Percentiles rank a stretch among this genome's conserved stretches.
phyloP scores from a whole-genome alignment of 2,329 filamentous ascomycete genomes.

The Pezicula carpinea region DNA sequence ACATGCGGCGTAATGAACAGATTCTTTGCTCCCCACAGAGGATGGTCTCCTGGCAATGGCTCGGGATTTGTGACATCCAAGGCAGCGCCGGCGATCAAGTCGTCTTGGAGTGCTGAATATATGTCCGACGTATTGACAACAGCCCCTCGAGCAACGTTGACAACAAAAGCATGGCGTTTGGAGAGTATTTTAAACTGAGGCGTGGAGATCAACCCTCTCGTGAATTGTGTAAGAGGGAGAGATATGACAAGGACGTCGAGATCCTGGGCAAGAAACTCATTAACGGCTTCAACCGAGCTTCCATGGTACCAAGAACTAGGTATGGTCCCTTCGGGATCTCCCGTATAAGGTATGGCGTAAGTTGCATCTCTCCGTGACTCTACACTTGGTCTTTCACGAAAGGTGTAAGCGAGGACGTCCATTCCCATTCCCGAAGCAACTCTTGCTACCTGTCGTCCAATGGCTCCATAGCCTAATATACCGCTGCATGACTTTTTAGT shows the following conservation, averaged over 20 bases:
- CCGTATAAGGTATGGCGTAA: conserved; percentile 65
- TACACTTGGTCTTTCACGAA: conserved; percentile 61
- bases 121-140: conserved; percentile 55
- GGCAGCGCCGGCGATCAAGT: conserved; percentile 55
- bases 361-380: conserved; percentile 59
- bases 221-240: conserved; percentile 45
- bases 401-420: conserved; percentile 71
- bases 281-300: conserved; percentile 36
- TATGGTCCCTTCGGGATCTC: conserved; percentile 44
- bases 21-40: conserved; percentile 66
- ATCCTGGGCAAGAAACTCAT: conserved; percentile 45
- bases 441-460: conserved; percentile 48
- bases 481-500: background rate
- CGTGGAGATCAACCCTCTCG: conserved; percentile 43
- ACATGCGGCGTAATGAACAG: conserved; percentile 59
- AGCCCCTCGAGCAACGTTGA: conserved; percentile 54
- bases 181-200: conserved; percentile 44
- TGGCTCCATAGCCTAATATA: conserved; percentile 46
- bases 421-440: conserved; percentile 64
- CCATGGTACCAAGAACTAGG: conserved; percentile 49
- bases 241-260: conserved; percentile 50
- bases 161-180: conserved; percentile 51
- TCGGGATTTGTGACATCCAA: conserved; percentile 78
- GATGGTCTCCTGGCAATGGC: conserved; percentile 63
- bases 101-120: conserved; percentile 47